Evolutionary conservation across 768 basidiomycete genomes (phyloP).

Genomic region (Calvatia gigantea): DNA sequence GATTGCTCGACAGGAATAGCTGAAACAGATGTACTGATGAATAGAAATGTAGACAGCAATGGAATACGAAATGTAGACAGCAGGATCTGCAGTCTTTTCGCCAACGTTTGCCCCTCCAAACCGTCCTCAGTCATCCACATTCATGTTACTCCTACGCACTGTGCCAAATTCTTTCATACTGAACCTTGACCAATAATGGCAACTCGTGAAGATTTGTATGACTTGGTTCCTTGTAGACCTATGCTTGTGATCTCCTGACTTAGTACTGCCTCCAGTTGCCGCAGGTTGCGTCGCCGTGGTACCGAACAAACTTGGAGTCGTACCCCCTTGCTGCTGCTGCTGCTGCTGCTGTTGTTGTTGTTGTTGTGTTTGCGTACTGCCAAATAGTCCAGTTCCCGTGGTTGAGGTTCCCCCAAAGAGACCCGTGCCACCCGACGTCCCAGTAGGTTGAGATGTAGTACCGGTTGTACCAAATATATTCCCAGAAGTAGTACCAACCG

Average conservation of each 20-base stretch:
- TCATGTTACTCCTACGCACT: no score
- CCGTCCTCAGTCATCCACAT: no score
- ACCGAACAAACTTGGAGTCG: slow-evolving; percentile 21
- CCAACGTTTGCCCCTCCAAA: no score
- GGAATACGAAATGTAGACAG: no score
- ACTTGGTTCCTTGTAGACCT: no score
- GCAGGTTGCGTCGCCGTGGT: slow-evolving; percentile 9
- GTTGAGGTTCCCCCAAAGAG: slow-evolving; percentile 22
- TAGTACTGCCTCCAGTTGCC: slow-evolving; percentile 17
- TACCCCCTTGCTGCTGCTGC: slow-evolving; percentile 6
- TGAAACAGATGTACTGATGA: no score
- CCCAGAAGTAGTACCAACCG: slow-evolving; percentile 8
- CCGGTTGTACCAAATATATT: slow-evolving; percentile 7
- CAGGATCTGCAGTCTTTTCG: no score
- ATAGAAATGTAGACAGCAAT: no score
- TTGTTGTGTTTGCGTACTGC: slow-evolving; percentile 8
- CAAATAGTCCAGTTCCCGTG: slow-evolving; percentile 14
- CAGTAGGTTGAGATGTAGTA: slow-evolving; percentile 12
- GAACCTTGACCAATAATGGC: no score
- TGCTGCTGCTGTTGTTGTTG: slow-evolving; percentile 4
- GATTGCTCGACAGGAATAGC: no score
- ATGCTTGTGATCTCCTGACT: slow-evolving; percentile 26
- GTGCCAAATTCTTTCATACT: no score
- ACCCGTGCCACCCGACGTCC: slow-evolving; percentile 22
- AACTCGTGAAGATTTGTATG: no score